These are phyloP conservation scores for Debaryomyces prosopidis DNA, from an alignment of 805 yeast species.

Conservation along the genomic window DNA sequence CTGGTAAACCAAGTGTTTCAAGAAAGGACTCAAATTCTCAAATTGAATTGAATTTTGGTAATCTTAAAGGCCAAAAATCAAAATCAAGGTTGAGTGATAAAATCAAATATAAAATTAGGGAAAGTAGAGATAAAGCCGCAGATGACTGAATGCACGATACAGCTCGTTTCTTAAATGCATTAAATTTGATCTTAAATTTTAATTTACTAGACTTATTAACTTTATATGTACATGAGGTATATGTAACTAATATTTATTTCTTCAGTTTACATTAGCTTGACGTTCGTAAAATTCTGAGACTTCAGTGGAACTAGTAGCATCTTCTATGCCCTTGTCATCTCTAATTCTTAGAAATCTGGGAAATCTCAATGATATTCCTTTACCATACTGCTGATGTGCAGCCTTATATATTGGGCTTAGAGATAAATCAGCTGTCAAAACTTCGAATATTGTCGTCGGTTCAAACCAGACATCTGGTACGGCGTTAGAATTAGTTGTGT, in stretches of 20 bases:
- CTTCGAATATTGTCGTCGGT: constrained; percentile 82
- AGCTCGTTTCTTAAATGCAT: background rate
- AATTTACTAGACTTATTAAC: constrained; percentile 1
- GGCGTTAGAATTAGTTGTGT: constrained; percentile 58
- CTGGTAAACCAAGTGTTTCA: constrained; percentile 14
- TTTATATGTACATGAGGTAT: background rate
- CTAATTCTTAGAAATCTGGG: constrained; percentile 83
- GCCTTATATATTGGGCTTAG: constrained; percentile 89
- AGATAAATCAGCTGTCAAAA: constrained; percentile 86
- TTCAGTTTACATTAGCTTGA: constrained; percentile 50
- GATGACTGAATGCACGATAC: background rate
- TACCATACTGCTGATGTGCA: constrained; percentile 67
- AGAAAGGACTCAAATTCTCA: constrained; percentile 22
- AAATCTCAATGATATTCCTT: constrained; percentile 84
- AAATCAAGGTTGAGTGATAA: constrained; percentile 27
- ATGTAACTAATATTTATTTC: background rate
- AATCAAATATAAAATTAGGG: constrained; percentile 37
- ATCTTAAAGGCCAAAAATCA: constrained; percentile 1
- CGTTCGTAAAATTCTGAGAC: constrained; percentile 79
- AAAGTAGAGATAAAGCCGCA: constrained; percentile 25
- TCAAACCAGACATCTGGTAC: constrained; percentile 95
- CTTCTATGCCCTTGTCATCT: constrained; percentile 84
- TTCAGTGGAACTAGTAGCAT: constrained; percentile 84
- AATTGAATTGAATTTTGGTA: constrained; percentile 35
- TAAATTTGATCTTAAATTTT: background rate